Base-by-base conservation (phyloP, 1,139 yeast species). In the Lodderomyces parapsilosis region DNA sequence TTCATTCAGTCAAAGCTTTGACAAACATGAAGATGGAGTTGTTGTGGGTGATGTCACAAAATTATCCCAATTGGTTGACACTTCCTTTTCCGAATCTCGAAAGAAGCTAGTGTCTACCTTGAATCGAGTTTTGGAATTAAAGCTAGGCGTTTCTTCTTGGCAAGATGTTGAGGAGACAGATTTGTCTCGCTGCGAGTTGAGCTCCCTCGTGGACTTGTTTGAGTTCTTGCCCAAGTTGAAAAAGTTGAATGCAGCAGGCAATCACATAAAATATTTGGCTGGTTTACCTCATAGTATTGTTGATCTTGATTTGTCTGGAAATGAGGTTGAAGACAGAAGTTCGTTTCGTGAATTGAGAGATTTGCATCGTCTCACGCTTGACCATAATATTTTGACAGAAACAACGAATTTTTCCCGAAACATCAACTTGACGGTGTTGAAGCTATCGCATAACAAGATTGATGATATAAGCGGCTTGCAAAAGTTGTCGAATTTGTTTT, bases 31-130 rank as follows among this genome's bases (percentile, higher is more conserved):
- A 3, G 20, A 17, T 22, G 24, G 15, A 2, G 19, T 36, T 7
- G 30, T 40, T 15, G 27, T 15, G 46, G 43, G 56, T 37, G 72
- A 73, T 48, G 65, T 73, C 0, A 75, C 80, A 0, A 63, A 63
- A 36, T 52, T 68, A 1, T 72, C 79, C 1, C 76, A 72, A 39
- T 44, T 73, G 7, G 68, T 65, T n/a, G 73, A 78, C 34, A 48
- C 76, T 3, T 71, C 82, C 1, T 80, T 78, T 52, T 68, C 82
- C 1, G 74, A 74, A 49, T 68, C 79, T 0, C 72, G 72, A 47
- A 67, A 61, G 44, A 59, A 58, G 13, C 55, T 80, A 37, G 78
- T 78, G 5, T 63, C 79, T 2, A 64, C 74, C 1, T 66, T 80
- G n/a, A 77, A 78, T 1, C 77, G 74, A 39, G 56, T 61, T 1